Conservation (phyloP, 768 basidiomycete species). For the Suillus sp. region DNA sequence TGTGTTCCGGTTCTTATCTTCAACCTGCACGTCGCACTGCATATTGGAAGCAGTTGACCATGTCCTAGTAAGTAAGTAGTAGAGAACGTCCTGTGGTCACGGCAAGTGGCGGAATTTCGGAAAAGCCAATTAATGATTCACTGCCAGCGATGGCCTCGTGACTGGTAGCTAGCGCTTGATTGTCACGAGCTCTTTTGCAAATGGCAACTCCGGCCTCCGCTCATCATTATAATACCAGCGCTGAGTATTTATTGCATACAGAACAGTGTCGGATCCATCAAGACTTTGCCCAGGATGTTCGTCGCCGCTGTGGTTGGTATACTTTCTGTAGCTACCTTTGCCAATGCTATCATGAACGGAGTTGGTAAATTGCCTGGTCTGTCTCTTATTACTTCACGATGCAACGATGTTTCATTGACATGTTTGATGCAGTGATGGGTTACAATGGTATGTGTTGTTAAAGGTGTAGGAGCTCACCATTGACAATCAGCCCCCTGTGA, state of each 20-base stretch:
- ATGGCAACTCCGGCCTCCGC: constrained; percentile 11
- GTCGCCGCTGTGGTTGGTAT: constrained; percentile 14
- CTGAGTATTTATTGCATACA: neutral
- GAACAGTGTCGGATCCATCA: constrained; percentile 8
- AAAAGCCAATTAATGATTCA: too few relatives aligned
- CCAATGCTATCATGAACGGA: constrained; percentile 28
- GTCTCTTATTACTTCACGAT: neutral
- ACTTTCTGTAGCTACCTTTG: constrained; percentile 18
- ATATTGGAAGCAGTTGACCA: too few relatives aligned
- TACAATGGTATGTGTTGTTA: constrained; percentile 28
- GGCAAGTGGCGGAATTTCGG: too few relatives aligned
- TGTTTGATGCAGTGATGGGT: constrained; percentile 28
- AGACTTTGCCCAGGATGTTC: constrained; percentile 17
- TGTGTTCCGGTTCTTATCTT: too few relatives aligned
- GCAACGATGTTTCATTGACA: constrained; percentile 12
- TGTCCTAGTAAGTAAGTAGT: too few relatives aligned
- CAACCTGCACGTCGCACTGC: too few relatives aligned
- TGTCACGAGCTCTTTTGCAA: neutral
- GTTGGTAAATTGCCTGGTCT: constrained; percentile 36
- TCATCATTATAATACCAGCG: constrained; percentile 18
- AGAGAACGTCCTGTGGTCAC: too few relatives aligned
- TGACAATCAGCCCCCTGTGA: constrained; percentile 7
- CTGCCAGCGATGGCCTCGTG: too few relatives aligned
- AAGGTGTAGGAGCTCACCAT: neutral
- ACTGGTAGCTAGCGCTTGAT: too few relatives aligned